A percentile compares a stretch with the other conserved stretches of the same genome.
phyloP scores from a whole-genome alignment of 164 flowering plant species.

The Vitis amurensis region DNA sequence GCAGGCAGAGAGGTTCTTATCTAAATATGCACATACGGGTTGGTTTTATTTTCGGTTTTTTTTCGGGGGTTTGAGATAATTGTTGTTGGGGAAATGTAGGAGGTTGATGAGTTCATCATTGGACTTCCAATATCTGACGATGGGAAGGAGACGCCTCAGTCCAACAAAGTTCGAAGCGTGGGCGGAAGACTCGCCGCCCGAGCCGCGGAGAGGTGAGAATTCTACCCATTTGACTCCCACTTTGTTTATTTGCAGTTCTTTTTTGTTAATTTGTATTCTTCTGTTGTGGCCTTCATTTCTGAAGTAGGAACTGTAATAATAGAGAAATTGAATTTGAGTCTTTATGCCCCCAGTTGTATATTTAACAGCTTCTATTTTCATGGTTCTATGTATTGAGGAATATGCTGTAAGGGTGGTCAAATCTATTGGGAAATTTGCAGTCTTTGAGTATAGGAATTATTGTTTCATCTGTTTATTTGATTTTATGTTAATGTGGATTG shows the following conservation, averaged over 20 bases:
- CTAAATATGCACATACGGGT: too few relatives aligned
- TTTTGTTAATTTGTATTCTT: background rate
- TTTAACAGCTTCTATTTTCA: too few relatives aligned
- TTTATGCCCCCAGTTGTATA: too few relatives aligned
- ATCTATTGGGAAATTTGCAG: too few relatives aligned
- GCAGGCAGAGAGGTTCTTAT: conserved; percentile 27
- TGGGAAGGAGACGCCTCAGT: conserved; percentile 78
- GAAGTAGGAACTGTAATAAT: too few relatives aligned
- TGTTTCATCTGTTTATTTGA: too few relatives aligned
- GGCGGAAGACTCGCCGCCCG: conserved; percentile 78
- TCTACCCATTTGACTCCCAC: background rate
- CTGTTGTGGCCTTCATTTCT: too few relatives aligned
- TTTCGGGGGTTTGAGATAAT: background rate
- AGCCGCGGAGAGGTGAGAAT: conserved; percentile 76
- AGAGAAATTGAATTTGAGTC: too few relatives aligned
- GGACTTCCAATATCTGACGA: conserved; percentile 77
- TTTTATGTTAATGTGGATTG: conserved; percentile 2
- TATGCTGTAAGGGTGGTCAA: too few relatives aligned
- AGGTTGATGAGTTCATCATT: conserved; percentile 82
- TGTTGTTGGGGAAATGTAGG: conserved; percentile 37
- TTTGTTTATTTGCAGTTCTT: background rate
- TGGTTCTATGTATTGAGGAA: too few relatives aligned
- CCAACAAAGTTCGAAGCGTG: conserved; percentile 81
- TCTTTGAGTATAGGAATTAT: too few relatives aligned
- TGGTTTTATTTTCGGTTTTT: background rate